Evolutionary conservation across 2,329 filamentous ascomycete genomes (phyloP), one percentile per base, ranked within the genome.

Genomic region (Bipolaris victoriae): DNA sequence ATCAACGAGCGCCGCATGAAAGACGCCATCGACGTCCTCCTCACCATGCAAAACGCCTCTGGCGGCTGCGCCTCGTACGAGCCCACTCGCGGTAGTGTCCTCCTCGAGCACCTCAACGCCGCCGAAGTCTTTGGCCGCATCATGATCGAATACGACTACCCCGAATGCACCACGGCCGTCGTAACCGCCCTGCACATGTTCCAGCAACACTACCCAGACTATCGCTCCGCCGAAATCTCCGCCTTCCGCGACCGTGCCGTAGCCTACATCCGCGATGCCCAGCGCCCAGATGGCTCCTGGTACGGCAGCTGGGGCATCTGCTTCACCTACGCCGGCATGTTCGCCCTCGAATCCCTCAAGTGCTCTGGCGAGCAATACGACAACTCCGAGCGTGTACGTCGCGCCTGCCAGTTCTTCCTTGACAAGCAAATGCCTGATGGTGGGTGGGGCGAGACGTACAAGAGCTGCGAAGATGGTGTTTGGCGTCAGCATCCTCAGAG

Each of bases 141-240:
- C 79, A 99, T 99, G 95, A 89, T 99, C 52, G 94, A 98, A 73
- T 99, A 99, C 75, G 92, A 97, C 75, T 98, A 99, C 71, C 92
- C 94, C 0, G 95, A 99, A 77, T 99, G 95, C 80, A 99, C 95
- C 0, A 98, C 95, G 2, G 93, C 95, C 0, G 92, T 92, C 29
- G 90, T 99, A 3, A 97, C 91, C 1, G 92, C 91, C 0, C 82
- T 99, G 18, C 90, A 89, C 4, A 82, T 94, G 1, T 98, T 98
- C 81, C 85, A 86, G 64, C 84, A 89, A 69, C 83, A 90, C 74
- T 96, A 92, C 81, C 92, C 94, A 0, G 81, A 89, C 26, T 96
- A 99, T 76, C 86, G 94, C 48, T 73, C 84, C 0, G 76, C 83
- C 0, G 94, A 98, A 58, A 94, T 99, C 64, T 81, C 85, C 7